Percentiles rank a stretch among this genome's conserved stretches.
Evolutionary conservation across 1,139 yeast species (phyloP).

Genomic region (Saccharomycopsis hybrid): DNA sequence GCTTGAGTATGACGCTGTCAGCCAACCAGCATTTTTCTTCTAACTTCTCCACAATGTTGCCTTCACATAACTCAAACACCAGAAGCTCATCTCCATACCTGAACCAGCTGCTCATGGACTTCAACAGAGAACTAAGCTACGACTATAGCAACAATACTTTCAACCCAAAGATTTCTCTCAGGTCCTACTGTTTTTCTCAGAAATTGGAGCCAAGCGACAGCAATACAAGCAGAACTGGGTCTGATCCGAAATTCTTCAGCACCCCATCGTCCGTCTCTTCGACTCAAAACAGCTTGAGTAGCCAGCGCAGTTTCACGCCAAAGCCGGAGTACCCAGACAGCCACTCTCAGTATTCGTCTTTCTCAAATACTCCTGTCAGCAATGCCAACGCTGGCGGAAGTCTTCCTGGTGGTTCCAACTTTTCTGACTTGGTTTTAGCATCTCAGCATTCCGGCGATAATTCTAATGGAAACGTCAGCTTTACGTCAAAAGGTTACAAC

Average conservation of each 20-base stretch:
- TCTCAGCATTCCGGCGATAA: neutral
- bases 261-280: neutral
- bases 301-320: neutral
- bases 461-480: neutral
- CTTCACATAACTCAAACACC: too few relatives aligned
- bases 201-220: neutral
- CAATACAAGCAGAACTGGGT: neutral
- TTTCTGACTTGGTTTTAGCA: too few relatives aligned
- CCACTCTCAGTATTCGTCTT: neutral
- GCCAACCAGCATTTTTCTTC: neutral
- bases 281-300: neutral
- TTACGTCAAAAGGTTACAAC: neutral
- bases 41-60: neutral
- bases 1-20: too few relatives aligned
- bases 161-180: conserved; percentile 21
- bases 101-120: too few relatives aligned
- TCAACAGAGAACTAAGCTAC: conserved; percentile 17
- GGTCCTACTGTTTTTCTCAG: conserved; percentile 18
- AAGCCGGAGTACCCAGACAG: neutral
- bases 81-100: too few relatives aligned
- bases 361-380: too few relatives aligned
- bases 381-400: too few relatives aligned
- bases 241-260: neutral
- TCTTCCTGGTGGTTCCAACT: too few relatives aligned
- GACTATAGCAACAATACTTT: conserved; percentile 20